These are phyloP conservation scores for Galeopsis tetrahit DNA, from an alignment of 257 asterid species.

Conservation along the genomic window DNA sequence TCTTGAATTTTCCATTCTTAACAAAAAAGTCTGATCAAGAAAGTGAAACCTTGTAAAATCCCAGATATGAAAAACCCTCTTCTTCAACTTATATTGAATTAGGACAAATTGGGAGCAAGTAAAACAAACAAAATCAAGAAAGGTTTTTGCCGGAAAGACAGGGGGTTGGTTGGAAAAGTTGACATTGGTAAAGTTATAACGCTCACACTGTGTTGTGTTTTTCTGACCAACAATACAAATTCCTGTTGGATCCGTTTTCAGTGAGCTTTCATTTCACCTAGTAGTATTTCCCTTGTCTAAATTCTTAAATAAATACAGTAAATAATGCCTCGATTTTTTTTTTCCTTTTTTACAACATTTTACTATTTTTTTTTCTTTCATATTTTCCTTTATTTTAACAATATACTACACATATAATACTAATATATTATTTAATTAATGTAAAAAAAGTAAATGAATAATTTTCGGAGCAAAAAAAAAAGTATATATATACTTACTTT, in stretches of 20 bases:
- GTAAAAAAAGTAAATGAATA: no score
- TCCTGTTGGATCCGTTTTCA: not conserved
- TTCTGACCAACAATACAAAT: not conserved
- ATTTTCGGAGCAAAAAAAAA: no score
- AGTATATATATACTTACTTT: no score
- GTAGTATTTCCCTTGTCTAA: not conserved
- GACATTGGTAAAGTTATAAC: slow-evolving; percentile 14
- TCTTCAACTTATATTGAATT: no score
- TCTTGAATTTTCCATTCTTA: slow-evolving; percentile 36
- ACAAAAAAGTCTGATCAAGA: not conserved
- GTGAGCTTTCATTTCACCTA: not conserved
- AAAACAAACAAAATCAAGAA: slow-evolving; percentile 21
- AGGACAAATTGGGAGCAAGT: not conserved
- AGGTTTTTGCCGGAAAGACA: slow-evolving; percentile 33
- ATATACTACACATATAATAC: no score
- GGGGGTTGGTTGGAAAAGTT: slow-evolving; percentile 29
- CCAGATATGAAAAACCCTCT: slow-evolving; percentile 4
- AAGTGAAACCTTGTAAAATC: slow-evolving; percentile 22
- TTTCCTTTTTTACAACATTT: no score
- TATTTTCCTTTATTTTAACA: no score
- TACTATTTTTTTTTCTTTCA: no score
- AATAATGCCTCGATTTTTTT: no score
- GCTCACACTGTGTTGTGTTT: not conserved
- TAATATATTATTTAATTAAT: no score
- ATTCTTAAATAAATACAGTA: no score